These are phyloP conservation scores for Daldinia childiae DNA, from an alignment of 495 filamentous ascomycete genomes.

Conservation along the genomic window DNA sequence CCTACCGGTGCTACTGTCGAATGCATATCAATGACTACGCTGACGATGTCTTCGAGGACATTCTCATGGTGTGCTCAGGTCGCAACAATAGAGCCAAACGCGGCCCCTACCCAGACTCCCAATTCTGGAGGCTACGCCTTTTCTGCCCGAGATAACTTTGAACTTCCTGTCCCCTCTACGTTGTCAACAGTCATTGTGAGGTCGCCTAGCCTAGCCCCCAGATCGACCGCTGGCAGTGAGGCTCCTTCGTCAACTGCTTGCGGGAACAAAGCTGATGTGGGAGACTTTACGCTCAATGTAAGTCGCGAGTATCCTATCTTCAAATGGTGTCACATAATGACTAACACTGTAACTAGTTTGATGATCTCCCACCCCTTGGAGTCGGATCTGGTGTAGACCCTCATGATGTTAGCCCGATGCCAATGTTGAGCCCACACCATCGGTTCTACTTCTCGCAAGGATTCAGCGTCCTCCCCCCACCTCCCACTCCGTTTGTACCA, in stretches of 20 bases:
- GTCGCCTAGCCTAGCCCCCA: slow-evolving; percentile 15
- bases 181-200: slow-evolving; percentile 40
- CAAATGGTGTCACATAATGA: not conserved
- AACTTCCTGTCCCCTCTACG: slow-evolving; percentile 35
- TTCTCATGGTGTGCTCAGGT: slow-evolving; percentile 47
- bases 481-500: slow-evolving; percentile 42
- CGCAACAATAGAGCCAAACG: slow-evolving; percentile 24
- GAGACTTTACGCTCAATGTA: slow-evolving; percentile 45
- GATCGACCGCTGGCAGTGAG: slow-evolving; percentile 9
- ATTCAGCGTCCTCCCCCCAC: slow-evolving; percentile 48
- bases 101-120: slow-evolving; percentile 8
- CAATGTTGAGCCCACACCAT: slow-evolving; percentile 53
- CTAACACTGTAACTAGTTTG: slow-evolving; percentile 48
- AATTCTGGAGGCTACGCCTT: slow-evolving; percentile 36
- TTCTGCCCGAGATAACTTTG: slow-evolving; percentile 36
- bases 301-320: slow-evolving; percentile 11
- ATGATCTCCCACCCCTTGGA: slow-evolving; percentile 49
- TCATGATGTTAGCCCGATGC: slow-evolving; percentile 35
- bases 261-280: slow-evolving; percentile 45
- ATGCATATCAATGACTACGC: slow-evolving; percentile 42
- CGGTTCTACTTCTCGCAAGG: slow-evolving; percentile 54
- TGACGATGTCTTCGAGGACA: slow-evolving; percentile 42
- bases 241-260: slow-evolving; percentile 37
- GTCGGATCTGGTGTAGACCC: slow-evolving; percentile 35
- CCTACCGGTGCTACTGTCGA: slow-evolving; percentile 22